Base-by-base conservation (phyloP, 2,329 filamentous ascomycete genomes). In the Xylaria sp. region DNA sequence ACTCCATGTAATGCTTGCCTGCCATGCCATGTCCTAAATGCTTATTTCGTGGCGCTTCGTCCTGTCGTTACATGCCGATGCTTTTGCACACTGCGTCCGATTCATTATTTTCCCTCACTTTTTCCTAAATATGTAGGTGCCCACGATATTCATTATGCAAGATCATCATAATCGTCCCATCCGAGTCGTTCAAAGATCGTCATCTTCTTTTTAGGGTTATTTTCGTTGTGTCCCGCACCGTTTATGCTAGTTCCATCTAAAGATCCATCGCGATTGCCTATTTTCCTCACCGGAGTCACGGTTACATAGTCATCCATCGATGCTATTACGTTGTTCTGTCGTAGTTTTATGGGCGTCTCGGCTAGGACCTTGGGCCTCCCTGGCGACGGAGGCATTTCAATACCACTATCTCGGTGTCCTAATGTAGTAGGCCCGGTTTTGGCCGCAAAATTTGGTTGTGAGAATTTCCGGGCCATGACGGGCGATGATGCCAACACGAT, bases 111-210 rank as follows among this genome's bases (percentile, higher is more conserved):
- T 31, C 19, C 38, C 27, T n/a, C n/a, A n/a, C n/a, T n/a, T 29
- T 25, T 37, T 4, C 2, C 2, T 19, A 2, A 15, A 15, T 2
- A 8, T 46, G 31, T 17, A 10, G 4, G 10, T 41, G 11, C 27
- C 31, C 10, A 46, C 17, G 52, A 40, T 64, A 41, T 61, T 5
- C 54, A 15, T 41, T 23, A 66, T 15, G 38, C 53, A 27, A 74
- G 55, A 19, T 85, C 81, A 70, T 78, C 72, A 60, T 80, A 76
- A 63, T 86, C 83, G 61, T 85, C 83, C 85, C 85, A 87, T 46
- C 85, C 85, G 41, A 87, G 72, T 65, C 76, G 76, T 67, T 84
- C 78, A 67, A 83, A 87, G 53, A 87, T 82, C 10, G 81, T 83
- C 64, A 75, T 63, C 33, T 73, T 72, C 61, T 70, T 75, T 52